Evolutionary conservation across 306 rosid species (phyloP), one percentile per base, ranked within the genome.

Genomic region (Quercus aquifolioides): DNA sequence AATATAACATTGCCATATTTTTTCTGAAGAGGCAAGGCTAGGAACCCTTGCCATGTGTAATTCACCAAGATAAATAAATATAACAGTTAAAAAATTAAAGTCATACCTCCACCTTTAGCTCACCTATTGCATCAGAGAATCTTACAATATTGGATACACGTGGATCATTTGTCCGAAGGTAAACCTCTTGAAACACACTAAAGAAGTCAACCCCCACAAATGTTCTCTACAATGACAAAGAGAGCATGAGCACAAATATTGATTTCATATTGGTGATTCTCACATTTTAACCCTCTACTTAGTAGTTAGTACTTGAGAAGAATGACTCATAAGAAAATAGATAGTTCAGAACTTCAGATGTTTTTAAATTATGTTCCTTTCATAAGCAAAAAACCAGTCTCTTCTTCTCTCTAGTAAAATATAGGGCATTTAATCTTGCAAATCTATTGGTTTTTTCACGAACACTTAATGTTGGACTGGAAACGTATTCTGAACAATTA

Each of bases 71-170:
- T 12, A 59, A 23, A 31, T 25, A 62, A 62, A 62, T 62, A 67
- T 33, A 1, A 31, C 23, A 67, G 26, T 25, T 33, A 9, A 18
- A 23, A 67, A 31, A 19, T 9, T 7, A 59, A 73, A 49, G 64
- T 41, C 89, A 81, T 87, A 92, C 98, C 97, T 94, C 98, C 62
- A 92, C 97, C 90, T 92, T 94, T n/a, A 94, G 97, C 87, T 94
- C 97, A 79, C 98, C 98, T 20, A 92, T 84, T 79, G 92, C 92
- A 74, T 94, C 98, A 81, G 98, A 92, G 85, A 94, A 92, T 75
- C 88, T 86, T 23, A 94, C 96, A 59, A 94, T 87, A 82, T 94
- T 92, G 83, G 88, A 78, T 6, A 92, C 97, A 3, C 97, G 94
- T 11, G 94, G 97, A 82, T 94, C 98, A 80, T 87, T 92, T 35